These are phyloP conservation scores for Cercospora sp. DNA, from an alignment of 2,329 filamentous ascomycete genomes.

Conservation along the genomic window DNA sequence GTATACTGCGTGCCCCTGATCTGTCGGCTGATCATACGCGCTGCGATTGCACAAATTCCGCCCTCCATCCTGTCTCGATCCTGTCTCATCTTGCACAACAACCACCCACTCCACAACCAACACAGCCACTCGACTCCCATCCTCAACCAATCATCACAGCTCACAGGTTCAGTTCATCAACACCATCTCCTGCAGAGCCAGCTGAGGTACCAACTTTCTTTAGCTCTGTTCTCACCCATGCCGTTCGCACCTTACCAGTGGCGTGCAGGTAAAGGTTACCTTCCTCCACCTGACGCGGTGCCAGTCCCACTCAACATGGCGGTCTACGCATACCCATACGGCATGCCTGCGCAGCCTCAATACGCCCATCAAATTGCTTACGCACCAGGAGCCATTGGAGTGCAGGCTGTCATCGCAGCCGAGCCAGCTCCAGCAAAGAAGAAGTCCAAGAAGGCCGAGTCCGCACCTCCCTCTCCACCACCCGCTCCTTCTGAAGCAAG, in stretches of 20 bases:
- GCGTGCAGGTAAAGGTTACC: constrained; percentile 29
- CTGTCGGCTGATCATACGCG: constrained; percentile 1
- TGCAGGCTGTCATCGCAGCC: constrained; percentile 12
- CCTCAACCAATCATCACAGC: neutral
- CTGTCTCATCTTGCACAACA: constrained; percentile 1
- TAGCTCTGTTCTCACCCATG: constrained; percentile 17
- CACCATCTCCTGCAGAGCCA: neutral
- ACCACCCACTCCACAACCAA: constrained; percentile 3
- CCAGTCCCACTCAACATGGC: constrained; percentile 15
- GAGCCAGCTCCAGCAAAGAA: constrained; percentile 8
- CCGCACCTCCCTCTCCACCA: neutral
- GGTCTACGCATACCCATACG: constrained; percentile 14
- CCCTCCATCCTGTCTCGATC: neutral
- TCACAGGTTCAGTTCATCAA: neutral
- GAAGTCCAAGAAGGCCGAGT: constrained; percentile 6
- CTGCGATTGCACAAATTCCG: neutral
- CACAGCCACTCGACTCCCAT: neutral
- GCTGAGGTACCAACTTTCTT: neutral
- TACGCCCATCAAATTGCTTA: constrained; percentile 13
- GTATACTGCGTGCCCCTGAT: neutral
- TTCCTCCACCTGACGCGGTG: constrained; percentile 23
- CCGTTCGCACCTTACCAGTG: constrained; percentile 32
- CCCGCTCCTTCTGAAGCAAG: constrained; percentile 7
- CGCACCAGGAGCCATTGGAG: neutral
- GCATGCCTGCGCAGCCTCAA: constrained; percentile 33